phyloP scores from a whole-genome alignment of 2,329 filamentous ascomycete genomes.

The Parafenestella ontariensis region DNA sequence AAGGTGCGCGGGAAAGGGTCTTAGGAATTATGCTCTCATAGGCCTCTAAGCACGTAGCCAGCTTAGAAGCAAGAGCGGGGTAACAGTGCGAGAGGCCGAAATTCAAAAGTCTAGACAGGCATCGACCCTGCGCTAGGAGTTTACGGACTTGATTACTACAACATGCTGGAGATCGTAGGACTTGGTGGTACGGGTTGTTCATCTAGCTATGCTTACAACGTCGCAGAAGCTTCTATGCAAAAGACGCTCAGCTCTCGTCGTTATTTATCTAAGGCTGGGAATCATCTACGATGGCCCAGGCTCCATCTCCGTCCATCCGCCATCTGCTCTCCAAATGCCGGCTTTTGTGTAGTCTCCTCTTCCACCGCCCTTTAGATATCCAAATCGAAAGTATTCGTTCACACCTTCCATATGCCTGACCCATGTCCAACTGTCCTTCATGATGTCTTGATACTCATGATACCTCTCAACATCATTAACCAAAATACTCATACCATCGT shows the following conservation, averaged over 20 bases:
- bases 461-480: conserved; percentile 88
- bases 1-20: not conserved
- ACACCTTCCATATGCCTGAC: conserved; percentile 54
- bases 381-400: conserved; percentile 81
- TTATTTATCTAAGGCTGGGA: not conserved
- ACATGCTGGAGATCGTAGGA: not conserved
- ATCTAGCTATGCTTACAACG: not conserved
- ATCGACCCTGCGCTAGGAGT: not conserved
- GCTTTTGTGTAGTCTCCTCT: conserved; percentile 78
- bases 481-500: conserved; percentile 78
- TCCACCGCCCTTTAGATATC: conserved; percentile 70
- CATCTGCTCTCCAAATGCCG: conserved; percentile 70
- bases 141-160: not conserved
- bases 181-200: not conserved
- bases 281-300: conserved; percentile 58
- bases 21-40: too few relatives aligned
- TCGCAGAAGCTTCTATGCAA: not conserved
- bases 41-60: not conserved
- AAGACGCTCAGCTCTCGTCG: not conserved
- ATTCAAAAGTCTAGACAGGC: not conserved
- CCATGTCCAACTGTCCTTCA: conserved; percentile 64
- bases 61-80: not conserved
- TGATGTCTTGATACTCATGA: conserved; percentile 67
- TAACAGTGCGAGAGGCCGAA: too few relatives aligned
- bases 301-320: conserved; percentile 71